Conservation (phyloP, 768 basidiomycete genomes). For the Kwoniella dejecticola region DNA sequence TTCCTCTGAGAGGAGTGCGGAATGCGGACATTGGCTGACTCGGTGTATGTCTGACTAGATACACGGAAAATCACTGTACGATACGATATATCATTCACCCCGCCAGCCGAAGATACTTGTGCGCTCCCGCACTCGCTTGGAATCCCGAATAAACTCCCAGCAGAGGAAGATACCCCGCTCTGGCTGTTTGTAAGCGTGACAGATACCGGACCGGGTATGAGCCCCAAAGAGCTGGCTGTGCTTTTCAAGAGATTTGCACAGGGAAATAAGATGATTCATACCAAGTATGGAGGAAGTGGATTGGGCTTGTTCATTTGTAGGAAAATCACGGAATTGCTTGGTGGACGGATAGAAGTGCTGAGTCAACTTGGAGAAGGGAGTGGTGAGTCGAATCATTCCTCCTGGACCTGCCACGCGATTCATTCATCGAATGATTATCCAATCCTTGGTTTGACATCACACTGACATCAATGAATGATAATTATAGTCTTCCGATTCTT, state of each 20-base stretch:
- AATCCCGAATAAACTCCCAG: slow-evolving; percentile 27
- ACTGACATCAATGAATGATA: no score
- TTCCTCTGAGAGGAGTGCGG: no score
- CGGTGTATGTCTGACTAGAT: background rate
- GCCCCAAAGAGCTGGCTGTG: slow-evolving; percentile 41
- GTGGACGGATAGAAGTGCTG: slow-evolving; percentile 52
- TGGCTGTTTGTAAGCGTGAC: slow-evolving; percentile 48
- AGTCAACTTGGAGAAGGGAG: slow-evolving; percentile 47
- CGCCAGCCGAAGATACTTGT: slow-evolving; percentile 48
- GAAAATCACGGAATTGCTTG: slow-evolving; percentile 53
- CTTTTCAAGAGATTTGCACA: slow-evolving; percentile 53
- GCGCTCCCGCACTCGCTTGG: slow-evolving; percentile 33
- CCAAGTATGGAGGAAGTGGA: slow-evolving; percentile 53
- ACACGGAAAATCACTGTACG: slow-evolving; percentile 42
- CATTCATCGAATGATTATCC: no score
- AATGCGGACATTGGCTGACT: no score
- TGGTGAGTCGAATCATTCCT: slow-evolving; percentile 17
- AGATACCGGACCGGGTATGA: slow-evolving; percentile 53
- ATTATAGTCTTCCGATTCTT: slow-evolving; percentile 48
- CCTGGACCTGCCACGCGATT: no score
- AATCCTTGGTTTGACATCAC: no score
- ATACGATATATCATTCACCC: slow-evolving; percentile 50
- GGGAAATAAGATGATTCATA: slow-evolving; percentile 49
- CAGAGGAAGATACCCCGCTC: slow-evolving; percentile 33
- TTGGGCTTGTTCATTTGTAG: slow-evolving; percentile 53